Base-by-base conservation (phyloP, 225 moss, liverwort and hornwort genomes). In the Polytrichum formosum region DNA sequence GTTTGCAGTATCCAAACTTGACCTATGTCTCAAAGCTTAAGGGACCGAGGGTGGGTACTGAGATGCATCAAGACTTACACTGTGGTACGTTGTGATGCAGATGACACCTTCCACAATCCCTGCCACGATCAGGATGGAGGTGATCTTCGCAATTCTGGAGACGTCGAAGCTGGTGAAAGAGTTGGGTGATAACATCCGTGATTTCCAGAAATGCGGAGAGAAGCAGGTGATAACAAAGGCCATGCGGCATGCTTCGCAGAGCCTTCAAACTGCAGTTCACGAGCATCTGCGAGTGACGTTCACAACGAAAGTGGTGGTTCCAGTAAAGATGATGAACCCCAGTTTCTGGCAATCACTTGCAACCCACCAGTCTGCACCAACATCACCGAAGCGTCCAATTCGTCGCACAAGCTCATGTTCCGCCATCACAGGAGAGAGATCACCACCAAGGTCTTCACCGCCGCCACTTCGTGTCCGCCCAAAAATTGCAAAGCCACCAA, bases 151-250 rank as follows among this genome's bases (percentile, higher is more conserved):
- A 58, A 58, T 22, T 58, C 22, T 58, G 20, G 58, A 58, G 58
- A 58, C 58, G 58, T 58, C 19, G 20, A 58, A 58, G 58, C 22
- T 58, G 58, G 19, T 58, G 58, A 58, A 58, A 22, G 58, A 58
- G 20, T 22, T 58, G 5, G 58, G 58, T 19, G 20, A 22, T 19
- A 58, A 22, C 58, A 22, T 58, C 58, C 58, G 58, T 5, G 22
- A 58, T 58, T 58, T 58, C 58, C 58, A 58, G 20, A 58, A n/a
- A 58, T 58, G 58, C 22, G 58, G 58, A 19, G 58, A 58, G 20
- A 58, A 58, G 58, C 19, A 58, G 58, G 58, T 58, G 58, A 58
- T 58, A 19, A 58, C 58, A n/a, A 58, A 58, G 20, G 58, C 58
- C 20, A 58, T 58, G 20, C 58, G 58, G 5, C 58, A 58, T 22